Evolutionary conservation across 352 stramenopile genomes (phyloP).

Genomic region (Pythium brassicae): DNA sequence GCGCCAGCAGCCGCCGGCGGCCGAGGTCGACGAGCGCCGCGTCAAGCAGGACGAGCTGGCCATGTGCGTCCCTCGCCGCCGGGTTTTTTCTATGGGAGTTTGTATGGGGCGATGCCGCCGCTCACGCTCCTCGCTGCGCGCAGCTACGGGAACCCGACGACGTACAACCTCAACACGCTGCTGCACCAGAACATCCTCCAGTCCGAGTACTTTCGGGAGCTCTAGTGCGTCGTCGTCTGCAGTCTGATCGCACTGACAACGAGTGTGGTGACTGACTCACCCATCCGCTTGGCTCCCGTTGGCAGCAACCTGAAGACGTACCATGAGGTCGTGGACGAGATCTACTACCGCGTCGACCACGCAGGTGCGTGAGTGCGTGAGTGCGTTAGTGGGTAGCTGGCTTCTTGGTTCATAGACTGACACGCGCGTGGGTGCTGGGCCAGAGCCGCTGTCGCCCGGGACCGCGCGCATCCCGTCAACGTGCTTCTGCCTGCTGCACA

Average conservation of each 20-base stretch:
- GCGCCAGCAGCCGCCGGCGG: conserved; percentile 25
- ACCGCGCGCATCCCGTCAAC: conserved; percentile 90
- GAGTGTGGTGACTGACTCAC: background rate
- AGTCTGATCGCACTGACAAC: no score
- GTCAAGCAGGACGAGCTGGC: conserved; percentile 77
- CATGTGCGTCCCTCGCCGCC: conserved; percentile 43
- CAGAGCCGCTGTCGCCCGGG: conserved; percentile 92
- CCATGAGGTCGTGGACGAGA: conserved; percentile 95
- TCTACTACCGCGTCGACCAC: conserved; percentile 87
- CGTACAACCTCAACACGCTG: conserved; percentile 96
- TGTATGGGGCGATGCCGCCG: background rate
- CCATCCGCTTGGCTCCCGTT: background rate
- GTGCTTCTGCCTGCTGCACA: conserved; percentile 96
- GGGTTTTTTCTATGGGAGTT: background rate
- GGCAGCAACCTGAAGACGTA: conserved; percentile 89
- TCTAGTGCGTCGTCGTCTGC: conserved; percentile 57
- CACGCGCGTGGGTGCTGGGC: no score
- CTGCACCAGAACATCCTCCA: conserved; percentile 94
- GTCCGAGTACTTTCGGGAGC: conserved; percentile 94
- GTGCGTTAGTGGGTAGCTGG: background rate
- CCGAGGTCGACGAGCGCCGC: conserved; percentile 41
- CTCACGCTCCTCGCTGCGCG: background rate
- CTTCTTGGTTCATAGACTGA: background rate
- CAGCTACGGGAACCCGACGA: conserved; percentile 84
- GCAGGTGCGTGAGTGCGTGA: conserved; percentile 30